phyloP scores from a whole-genome alignment of 495 filamentous ascomycete genomes.

The Podospora comata region DNA sequence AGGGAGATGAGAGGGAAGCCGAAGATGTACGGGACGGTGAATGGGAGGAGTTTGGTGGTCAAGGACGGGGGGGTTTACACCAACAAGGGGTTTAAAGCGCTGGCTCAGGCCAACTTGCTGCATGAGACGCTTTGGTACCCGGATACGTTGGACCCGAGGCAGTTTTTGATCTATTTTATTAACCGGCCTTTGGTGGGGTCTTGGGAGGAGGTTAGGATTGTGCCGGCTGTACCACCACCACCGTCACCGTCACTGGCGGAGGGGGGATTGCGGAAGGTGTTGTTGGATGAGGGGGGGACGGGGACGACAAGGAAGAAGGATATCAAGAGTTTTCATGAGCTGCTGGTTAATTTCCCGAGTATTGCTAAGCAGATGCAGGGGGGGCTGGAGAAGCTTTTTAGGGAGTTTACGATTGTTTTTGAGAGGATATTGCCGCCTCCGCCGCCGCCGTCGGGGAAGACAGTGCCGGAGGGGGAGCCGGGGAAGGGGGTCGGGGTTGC shows the following conservation, averaged over 20 bases:
- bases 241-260: constrained; percentile 27
- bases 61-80: constrained; percentile 92
- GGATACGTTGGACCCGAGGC: constrained; percentile 73
- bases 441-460: constrained; percentile 60
- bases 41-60: constrained; percentile 88
- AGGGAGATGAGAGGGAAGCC: constrained; percentile 91
- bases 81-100: constrained; percentile 93
- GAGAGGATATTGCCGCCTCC: constrained; percentile 79
- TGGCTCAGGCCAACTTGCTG: constrained; percentile 86
- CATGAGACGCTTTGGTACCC: constrained; percentile 85
- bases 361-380: constrained; percentile 96
- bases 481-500: constrained; percentile 46
- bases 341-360: constrained; percentile 90
- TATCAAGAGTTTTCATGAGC: constrained; percentile 83
- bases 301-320: constrained; percentile 69
- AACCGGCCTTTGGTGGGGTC: constrained; percentile 85
- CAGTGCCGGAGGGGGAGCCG: constrained; percentile 54
- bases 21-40: constrained; percentile 86
- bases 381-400: constrained; percentile 85
- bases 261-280: constrained; percentile 33
- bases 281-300: constrained; percentile 34
- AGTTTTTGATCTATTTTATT: constrained; percentile 97
- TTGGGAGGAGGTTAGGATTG: constrained; percentile 68
- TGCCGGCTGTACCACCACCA: constrained; percentile 55
- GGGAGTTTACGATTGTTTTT: constrained; percentile 80